A percentile compares a stretch with the other conserved stretches of the same genome.
Conservation (phyloP, 768 basidiomycete species). For the Calocybe indica region DNA sequence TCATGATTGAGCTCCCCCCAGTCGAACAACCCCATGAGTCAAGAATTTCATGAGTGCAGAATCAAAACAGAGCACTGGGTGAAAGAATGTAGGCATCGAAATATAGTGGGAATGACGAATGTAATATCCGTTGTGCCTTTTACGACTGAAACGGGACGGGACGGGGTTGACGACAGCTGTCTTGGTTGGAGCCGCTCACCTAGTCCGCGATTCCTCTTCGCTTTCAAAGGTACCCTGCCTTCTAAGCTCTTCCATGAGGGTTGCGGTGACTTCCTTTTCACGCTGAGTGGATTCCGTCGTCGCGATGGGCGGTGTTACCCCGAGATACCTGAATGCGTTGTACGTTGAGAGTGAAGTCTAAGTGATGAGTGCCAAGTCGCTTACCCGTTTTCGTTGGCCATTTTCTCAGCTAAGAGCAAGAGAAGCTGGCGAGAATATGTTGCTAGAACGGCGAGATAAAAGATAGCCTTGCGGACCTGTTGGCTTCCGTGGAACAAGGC, state of each 20-base stretch:
- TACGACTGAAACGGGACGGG: too few species aligned
- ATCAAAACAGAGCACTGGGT: too few species aligned
- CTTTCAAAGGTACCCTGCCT: conserved; percentile 85
- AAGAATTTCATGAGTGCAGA: too few species aligned
- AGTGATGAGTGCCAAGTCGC: neutral
- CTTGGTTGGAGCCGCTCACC: conserved; percentile 47
- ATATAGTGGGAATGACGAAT: too few species aligned
- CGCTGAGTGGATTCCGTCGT: conserved; percentile 65
- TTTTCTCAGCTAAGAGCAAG: conserved; percentile 6
- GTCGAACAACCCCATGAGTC: neutral
- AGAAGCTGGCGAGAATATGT: too few species aligned
- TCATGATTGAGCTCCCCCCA: neutral
- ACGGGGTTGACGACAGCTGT: conserved; percentile 5
- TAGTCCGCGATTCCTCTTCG: conserved; percentile 79
- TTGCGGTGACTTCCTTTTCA: conserved; percentile 78
- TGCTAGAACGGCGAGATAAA: neutral
- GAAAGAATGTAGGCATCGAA: too few species aligned
- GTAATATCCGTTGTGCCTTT: too few species aligned
- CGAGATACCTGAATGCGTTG: conserved; percentile 52
- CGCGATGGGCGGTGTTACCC: conserved; percentile 85
- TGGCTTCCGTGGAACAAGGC: neutral
- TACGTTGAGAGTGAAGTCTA: neutral
- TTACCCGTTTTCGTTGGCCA: conserved; percentile 39
- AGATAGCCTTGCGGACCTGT: neutral
- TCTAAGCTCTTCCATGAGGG: conserved; percentile 87